A percentile compares a stretch with the other conserved stretches of the same genome.
Evolutionary conservation across 371 early-diverging fungal species (phyloP).

Genomic region (Blakeslea trispora): DNA sequence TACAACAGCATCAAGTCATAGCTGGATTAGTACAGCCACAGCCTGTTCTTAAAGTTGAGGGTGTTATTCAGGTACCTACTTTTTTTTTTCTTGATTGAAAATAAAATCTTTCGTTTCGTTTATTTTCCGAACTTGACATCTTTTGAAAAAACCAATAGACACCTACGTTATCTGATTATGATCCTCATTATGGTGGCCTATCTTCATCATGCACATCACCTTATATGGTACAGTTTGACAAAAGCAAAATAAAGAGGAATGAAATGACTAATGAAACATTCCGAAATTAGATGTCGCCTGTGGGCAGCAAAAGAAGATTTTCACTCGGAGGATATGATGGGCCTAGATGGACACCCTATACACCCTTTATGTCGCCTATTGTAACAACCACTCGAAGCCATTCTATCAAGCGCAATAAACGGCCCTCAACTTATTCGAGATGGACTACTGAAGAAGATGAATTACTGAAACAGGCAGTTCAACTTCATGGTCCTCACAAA

Average conservation of each 20-base stretch:
- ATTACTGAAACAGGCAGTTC: conserved; percentile 44
- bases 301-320: conserved; percentile 21
- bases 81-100: conserved; percentile 3
- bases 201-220: conserved; percentile 15
- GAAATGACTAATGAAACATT: not conserved
- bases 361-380: conserved; percentile 35
- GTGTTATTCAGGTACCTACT: conserved; percentile 19
- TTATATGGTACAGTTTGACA: conserved; percentile 7
- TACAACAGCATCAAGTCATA: conserved; percentile 12
- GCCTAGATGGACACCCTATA: conserved; percentile 21
- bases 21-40: conserved; percentile 18
- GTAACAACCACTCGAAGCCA: conserved; percentile 37
- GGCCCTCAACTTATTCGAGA: conserved; percentile 47
- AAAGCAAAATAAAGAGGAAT: not conserved
- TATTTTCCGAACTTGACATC: no score
- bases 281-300: conserved; percentile 12
- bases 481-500: conserved; percentile 54
- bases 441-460: conserved; percentile 56
- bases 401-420: conserved; percentile 35
- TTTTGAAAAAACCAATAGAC: no score
- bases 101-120: not conserved
- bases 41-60: conserved; percentile 19
- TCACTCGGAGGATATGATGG: conserved; percentile 29
- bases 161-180: conserved; percentile 16
- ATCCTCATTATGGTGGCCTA: conserved; percentile 16